phyloP scores from a whole-genome alignment of 495 filamentous ascomycete species.

The Melanomma pulvis-pyrius region DNA sequence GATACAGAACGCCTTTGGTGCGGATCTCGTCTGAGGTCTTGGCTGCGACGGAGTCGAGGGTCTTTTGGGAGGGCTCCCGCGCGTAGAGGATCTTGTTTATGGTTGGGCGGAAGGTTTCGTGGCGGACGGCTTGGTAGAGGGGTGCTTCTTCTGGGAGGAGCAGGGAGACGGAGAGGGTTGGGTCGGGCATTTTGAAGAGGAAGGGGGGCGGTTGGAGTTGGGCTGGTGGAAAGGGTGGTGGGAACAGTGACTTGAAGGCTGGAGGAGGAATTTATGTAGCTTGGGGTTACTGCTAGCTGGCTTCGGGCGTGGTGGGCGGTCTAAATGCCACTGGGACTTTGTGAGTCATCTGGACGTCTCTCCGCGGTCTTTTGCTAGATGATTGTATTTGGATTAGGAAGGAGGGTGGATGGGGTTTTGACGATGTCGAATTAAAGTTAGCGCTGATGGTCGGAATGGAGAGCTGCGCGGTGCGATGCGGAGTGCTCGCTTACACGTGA shows the following conservation, averaged over 20 bases:
- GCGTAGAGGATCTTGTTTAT: slow-evolving; percentile 29
- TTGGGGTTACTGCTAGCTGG: too few relatives aligned
- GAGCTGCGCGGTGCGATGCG: neutral
- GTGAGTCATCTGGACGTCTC: neutral
- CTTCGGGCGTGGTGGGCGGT: too few relatives aligned
- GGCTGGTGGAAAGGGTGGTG: neutral
- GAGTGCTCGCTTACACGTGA: neutral
- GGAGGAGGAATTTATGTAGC: neutral
- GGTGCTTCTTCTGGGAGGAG: slow-evolving; percentile 7
- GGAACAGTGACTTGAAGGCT: neutral
- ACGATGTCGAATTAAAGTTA: neutral
- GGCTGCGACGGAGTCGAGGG: neutral
- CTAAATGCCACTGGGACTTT: too few relatives aligned
- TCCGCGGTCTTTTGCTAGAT: neutral
- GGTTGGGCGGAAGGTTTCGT: slow-evolving; percentile 24
- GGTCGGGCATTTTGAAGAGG: slow-evolving; percentile 13
- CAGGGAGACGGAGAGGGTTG: slow-evolving; percentile 14
- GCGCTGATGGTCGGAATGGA: neutral
- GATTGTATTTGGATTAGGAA: neutral
- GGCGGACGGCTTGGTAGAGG: slow-evolving; percentile 22
- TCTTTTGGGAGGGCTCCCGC: slow-evolving; percentile 9
- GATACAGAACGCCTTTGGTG: slow-evolving; percentile 1
- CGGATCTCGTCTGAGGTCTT: neutral
- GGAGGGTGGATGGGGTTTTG: neutral
- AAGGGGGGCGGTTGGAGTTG: neutral